phyloP scores from a whole-genome alignment of 306 rosid genomes.

The Malus sylvestris region DNA sequence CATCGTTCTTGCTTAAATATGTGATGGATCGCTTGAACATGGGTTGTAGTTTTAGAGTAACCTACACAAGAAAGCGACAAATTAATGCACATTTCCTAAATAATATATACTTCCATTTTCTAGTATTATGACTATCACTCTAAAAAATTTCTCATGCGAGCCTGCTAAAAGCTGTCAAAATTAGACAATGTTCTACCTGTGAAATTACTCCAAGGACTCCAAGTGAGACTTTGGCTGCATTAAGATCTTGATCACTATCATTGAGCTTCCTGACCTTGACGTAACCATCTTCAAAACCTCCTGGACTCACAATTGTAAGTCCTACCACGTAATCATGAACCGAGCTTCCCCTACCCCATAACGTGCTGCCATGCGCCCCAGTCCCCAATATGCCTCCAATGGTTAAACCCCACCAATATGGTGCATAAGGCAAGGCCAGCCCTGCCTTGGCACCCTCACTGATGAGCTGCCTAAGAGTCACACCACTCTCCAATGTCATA shows the following conservation, averaged over 20 bases:
- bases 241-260: constrained; percentile 36
- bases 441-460: constrained; percentile 41
- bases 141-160: too few species aligned
- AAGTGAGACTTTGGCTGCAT: constrained; percentile 67
- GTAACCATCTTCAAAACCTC: constrained; percentile 35
- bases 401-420: constrained; percentile 79
- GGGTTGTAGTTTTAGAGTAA: constrained; percentile 55
- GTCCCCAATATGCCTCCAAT: constrained; percentile 68
- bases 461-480: constrained; percentile 39
- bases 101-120: too few species aligned
- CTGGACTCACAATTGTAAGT: constrained; percentile 44
- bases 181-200: constrained; percentile 30
- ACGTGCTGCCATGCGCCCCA: constrained; percentile 72
- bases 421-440: constrained; percentile 52
- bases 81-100: too few species aligned
- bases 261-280: constrained; percentile 36
- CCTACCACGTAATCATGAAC: constrained; percentile 61
- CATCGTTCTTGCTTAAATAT: constrained; percentile 36
- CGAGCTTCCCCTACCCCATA: constrained; percentile 61
- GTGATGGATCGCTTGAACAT: constrained; percentile 70
- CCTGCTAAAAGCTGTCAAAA: too few species aligned
- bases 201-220: constrained; percentile 77
- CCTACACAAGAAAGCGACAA: constrained; percentile 14
- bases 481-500: constrained; percentile 55
- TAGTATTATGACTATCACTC: too few species aligned